Base-by-base conservation (phyloP, 2,329 filamentous ascomycete species). In the Purpureocillium lavendulum region DNA sequence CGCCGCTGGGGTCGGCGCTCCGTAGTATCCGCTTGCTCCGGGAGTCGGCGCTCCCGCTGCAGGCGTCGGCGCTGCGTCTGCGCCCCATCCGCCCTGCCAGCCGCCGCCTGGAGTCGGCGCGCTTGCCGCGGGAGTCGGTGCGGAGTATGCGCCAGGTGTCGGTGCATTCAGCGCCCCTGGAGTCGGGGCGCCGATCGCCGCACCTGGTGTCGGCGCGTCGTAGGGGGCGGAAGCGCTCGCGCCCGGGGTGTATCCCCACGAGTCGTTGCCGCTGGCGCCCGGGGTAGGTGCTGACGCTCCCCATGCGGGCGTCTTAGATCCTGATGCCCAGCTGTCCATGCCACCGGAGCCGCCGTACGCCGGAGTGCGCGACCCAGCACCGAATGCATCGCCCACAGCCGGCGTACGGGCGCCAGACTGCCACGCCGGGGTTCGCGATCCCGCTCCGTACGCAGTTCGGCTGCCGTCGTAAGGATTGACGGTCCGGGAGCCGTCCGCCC, bases 241-340 rank as follows among this genome's bases (percentile, higher is more conserved):
- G 1, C 70, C 71, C 2, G 73, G 68, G 2, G 73, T 75, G 55
- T 77, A 77, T 30, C 73, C 73, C 77, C 77, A 81, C 6, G 71
- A 64, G 43, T 82, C 76, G 37, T 68, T 68, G 38, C 70, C 74
- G 53, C 71, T 75, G 38, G 70, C 75, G 9, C 70, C 73, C 0
- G 75, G 75, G 1, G 75, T 79, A 2, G 75, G 73, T 4, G 75
- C 75, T 3, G 74, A 74, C 8, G 65, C 67, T 18, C 74, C 77
- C 55, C 84, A 88, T 2, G 77, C 81, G 3, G 88, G 88, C 1
- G 87, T 94, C 59, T 89, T 86, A 24, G 82, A 84, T 7, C 84
- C 79, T 4, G 74, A 69, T 12, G 69, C 77, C 67, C 83, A 86
- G 26, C 73, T 68, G 43, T 83, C 81, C 39, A 66, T 18, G 11